Base-by-base conservation (phyloP, 2,329 filamentous ascomycete species). In the Paraconiothyrium brasiliense region DNA sequence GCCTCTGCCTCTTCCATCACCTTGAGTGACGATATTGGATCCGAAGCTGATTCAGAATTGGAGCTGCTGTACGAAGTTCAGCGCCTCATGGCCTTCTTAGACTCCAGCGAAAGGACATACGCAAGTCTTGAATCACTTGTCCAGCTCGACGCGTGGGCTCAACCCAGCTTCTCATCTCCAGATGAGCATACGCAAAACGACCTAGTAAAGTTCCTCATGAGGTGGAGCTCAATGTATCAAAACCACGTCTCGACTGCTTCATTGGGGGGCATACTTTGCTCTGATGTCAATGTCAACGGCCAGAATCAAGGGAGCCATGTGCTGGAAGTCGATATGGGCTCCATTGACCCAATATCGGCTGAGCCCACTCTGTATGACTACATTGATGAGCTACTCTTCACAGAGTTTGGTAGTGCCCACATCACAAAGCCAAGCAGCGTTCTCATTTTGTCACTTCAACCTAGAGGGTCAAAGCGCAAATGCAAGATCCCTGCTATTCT, bases 41-140 rank as follows among this genome's bases (percentile, higher is more conserved):
- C 69, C 34, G 72, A 72, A 7, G 67, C 68, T n/a, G 69, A 75
- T 57, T 52, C 68, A 14, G 67, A 68, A 2, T 55, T 76, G n/a
- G 79, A 82, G 2, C 76, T 88, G 20, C 73, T 89, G 10, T 77
- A 84, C 51, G 88, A 90, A 73, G 79, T 83, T 39, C 88, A 90
- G 71, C 82, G 88, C 13, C 69, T 90, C 50, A 86, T 89, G 80
- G 86, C 87, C 4, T 87, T 89, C 58, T 73, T 90, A 51, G 86
- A 88, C 67, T 76, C 74, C 4, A 87, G 87, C 4, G 77, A 84
- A 47, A 83, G 88, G 59, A 83, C 85, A 1, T 90, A 89, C 71
- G 87, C 84, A 4, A 88, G 85, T 63, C 78, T 80, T 6, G 84
- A 85, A 65, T 79, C 81, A 1, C 76, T 90, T 44, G 75, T 80